Base-by-base conservation (phyloP, 2,329 filamentous ascomycete species). In the Fonsecaea multimorphosa region DNA sequence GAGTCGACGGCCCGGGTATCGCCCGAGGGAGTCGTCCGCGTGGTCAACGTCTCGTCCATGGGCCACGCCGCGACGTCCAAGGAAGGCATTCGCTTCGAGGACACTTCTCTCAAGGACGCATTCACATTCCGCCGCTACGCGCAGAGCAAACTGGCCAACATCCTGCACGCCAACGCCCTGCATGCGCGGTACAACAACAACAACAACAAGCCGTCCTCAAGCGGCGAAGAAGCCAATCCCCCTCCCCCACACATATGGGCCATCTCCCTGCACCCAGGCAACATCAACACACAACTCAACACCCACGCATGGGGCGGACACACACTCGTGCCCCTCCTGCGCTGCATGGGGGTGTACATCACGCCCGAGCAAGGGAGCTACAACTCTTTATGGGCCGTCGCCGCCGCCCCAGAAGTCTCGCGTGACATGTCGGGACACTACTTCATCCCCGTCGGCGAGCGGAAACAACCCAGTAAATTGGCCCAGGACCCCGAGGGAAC, bases 71-170 rank as follows among this genome's bases (percentile, higher is more conserved):
- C 73, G 1, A 63, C 79, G 46, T 72, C 74, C 16, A 76, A 75
- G 63, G 70, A 71, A 58, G 76, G 78, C 62, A 74, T 74, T 69
- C 77, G 73, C 49, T 76, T 77, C 62, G 70, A 73, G 1, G 71
- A 68, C 36, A 73, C 70, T 19, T 80, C 78, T 70, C 69, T 71
- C 9, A 75, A 76, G 3, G 29, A 54, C 32, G 19, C 55, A 11
- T 76, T 76, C 29, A 67, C 73, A 8, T 79, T 77, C 74, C 65
- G 66, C 4, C 73, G 77, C 14, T 84, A 84, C 71, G 81, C 77
- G 3, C 80, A 83, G 63, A 73, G 74, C 54, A 84, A 84, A 74
- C 80, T 79, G 3, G 82, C 81, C 19, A 81, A 81, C 59, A 78
- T 84, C 54, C 71, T 84, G 12, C 57, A 66, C 46, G 55, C 66